Base-by-base conservation (phyloP, 805 yeast species). In the Candida chauliodis region DNA sequence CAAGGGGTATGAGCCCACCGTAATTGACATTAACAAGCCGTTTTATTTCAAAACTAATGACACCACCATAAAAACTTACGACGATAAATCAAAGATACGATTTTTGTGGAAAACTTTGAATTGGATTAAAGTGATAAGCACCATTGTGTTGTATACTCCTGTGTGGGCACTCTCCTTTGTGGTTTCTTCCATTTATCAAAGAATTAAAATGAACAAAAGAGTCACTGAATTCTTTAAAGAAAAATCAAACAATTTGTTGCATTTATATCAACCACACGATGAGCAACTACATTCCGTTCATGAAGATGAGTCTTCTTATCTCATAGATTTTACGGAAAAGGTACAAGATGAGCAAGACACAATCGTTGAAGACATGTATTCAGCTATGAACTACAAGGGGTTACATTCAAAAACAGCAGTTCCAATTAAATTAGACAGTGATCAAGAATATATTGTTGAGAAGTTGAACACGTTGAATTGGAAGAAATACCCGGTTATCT, bases 401-500 rank as follows among this genome's bases (percentile, higher is more conserved):
- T 43, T 36, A 21, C 42, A 45, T 11, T 32, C 25, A 13, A 29
- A 24, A 13, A 19, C 42, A 17, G 36, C 35, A 19, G 2, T 32
- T n/a, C 35, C 41, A 23, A 30, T 43, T 40, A 30, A 37, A 35
- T 44, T 79, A 32, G 57, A 65, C 5, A 43, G 50, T 8, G 44
- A 53, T 22, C 90, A 85, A 52, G 49, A 59, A 37, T 61, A 55
- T 10, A 69, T 84, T 22, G 59, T 59, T 20, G 68, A 71, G 36
- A 53, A 54, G 41, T 69, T 87, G 53, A 86, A 86, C 56, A 47
- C 58, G 3, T 55, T 85, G 4, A 51, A 62, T 2, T 88, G 95
- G 95, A 56, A 63, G 30, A 87, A 85, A 53, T 81, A 59, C 48
- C 90, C 93, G 0, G 71, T 87, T 19, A 72, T 81, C 42, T 82